phyloP scores from a whole-genome alignment of 2,329 filamentous ascomycete genomes.

The Phaeosphaeria sp. region DNA sequence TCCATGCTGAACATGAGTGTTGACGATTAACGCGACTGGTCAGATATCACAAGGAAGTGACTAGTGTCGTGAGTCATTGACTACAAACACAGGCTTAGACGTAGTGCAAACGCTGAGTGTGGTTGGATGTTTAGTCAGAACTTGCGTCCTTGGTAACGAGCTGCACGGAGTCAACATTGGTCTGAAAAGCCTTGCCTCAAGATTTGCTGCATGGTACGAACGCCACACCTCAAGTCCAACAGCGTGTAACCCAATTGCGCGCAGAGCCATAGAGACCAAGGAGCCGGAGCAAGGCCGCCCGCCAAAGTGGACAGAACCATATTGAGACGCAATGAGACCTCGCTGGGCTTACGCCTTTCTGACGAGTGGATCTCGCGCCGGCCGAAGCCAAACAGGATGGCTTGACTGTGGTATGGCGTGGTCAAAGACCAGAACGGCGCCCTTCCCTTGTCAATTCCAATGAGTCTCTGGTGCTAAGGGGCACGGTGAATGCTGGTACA shows the following conservation, averaged over 20 bases:
- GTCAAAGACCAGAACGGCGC: conserved; percentile 40
- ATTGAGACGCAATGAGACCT: conserved; percentile 54
- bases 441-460: conserved; percentile 41
- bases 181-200: conserved; percentile 10
- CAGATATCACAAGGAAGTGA: conserved; percentile 58
- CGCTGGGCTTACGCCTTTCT: conserved; percentile 63
- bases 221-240: conserved; percentile 37
- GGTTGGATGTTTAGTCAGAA: conserved; percentile 53
- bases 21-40: conserved; percentile 74
- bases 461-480: conserved; percentile 40
- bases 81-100: conserved; percentile 60
- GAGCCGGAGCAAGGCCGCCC: conserved; percentile 49
- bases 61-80: conserved; percentile 51
- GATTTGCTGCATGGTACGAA: conserved; percentile 23
- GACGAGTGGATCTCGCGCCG: conserved; percentile 61
- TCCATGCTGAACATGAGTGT: conserved; percentile 59
- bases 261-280: conserved; percentile 31
- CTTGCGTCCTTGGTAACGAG: conserved; percentile 52
- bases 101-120: conserved; percentile 43
- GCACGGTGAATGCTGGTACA: conserved; percentile 39
- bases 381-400: conserved; percentile 35
- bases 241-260: conserved; percentile 16
- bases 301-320: conserved; percentile 39
- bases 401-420: conserved; percentile 55
- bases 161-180: conserved; percentile 54